Evolutionary conservation across 257 asterid genomes (phyloP).

Genomic region (Petunia secreta): DNA sequence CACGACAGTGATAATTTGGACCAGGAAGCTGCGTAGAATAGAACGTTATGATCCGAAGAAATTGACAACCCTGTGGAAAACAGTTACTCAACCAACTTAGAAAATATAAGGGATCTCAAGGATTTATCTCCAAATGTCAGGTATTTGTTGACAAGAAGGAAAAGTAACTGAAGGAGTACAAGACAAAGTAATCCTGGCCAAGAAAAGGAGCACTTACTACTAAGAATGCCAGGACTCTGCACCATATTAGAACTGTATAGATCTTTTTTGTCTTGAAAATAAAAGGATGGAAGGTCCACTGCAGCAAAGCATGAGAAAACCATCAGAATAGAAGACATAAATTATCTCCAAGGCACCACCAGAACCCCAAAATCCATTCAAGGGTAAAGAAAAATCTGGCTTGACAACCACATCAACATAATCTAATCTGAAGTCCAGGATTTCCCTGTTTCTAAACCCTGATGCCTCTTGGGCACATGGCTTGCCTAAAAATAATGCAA

Average conservation of each 20-base stretch:
- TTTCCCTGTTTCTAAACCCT: not conserved
- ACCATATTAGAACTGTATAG: slow-evolving; percentile 94
- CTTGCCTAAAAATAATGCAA: slow-evolving; percentile 1
- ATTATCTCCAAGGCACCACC: not conserved
- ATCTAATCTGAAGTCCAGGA: not conserved
- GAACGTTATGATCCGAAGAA: slow-evolving; percentile 86
- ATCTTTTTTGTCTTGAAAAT: slow-evolving; percentile 84
- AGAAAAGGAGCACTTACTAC: slow-evolving; percentile 61
- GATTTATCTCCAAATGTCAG: not conserved
- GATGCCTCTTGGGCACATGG: not conserved
- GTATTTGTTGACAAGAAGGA: not conserved
- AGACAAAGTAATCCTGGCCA: slow-evolving; percentile 10
- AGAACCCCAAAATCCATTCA: not conserved
- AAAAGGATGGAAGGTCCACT: slow-evolving; percentile 99
- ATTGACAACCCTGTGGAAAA: slow-evolving; percentile 74
- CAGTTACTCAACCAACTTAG: slow-evolving; percentile 23
- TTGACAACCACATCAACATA: slow-evolving; percentile 8
- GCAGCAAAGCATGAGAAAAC: slow-evolving; percentile 43
- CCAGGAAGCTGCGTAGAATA: slow-evolving; percentile 99
- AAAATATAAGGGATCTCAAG: not conserved
- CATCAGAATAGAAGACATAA: slow-evolving; percentile 22
- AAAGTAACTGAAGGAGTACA: not conserved
- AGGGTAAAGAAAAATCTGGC: not conserved
- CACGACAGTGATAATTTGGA: slow-evolving; percentile 97
- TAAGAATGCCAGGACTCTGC: slow-evolving; percentile 94